Evolutionary conservation across 192 early-diverging fungal genomes (phyloP).

Genomic region (Coemansia sp.): DNA sequence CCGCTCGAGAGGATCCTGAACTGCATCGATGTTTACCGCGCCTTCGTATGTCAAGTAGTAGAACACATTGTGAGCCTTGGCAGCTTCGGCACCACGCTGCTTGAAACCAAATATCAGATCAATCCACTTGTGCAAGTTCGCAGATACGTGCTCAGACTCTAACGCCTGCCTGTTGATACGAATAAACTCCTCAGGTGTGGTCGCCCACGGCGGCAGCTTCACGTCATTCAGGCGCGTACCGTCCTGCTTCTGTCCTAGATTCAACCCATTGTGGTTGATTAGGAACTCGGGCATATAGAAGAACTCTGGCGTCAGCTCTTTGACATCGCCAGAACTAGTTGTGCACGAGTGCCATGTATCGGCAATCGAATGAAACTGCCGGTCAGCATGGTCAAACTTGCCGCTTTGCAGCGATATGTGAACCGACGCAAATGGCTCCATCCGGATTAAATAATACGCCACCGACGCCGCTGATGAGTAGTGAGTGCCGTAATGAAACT

Average conservation of each 20-base stretch:
- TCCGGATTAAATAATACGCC: constrained; percentile 81
- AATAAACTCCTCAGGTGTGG: constrained; percentile 78
- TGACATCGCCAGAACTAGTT: constrained; percentile 79
- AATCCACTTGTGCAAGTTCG: constrained; percentile 89
- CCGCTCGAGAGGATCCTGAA: constrained; percentile 86
- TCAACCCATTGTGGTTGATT: constrained; percentile 67
- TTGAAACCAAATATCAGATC: constrained; percentile 97
- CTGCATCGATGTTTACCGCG: constrained; percentile 87
- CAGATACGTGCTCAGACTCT: constrained; percentile 85
- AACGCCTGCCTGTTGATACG: constrained; percentile 73
- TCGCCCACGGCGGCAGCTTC: constrained; percentile 83
- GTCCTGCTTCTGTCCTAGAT: constrained; percentile 62
- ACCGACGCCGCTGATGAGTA: constrained; percentile 93
- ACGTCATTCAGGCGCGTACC: constrained; percentile 66
- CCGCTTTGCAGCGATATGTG: constrained; percentile 61
- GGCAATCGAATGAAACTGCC: constrained; percentile 74
- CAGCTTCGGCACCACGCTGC: constrained; percentile 83
- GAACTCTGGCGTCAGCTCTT: constrained; percentile 95
- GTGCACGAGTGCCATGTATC: constrained; percentile 75
- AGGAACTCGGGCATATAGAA: constrained; percentile 94
- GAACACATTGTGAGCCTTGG: constrained; percentile 89
- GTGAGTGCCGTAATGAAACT: constrained; percentile 95
- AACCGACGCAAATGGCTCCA: constrained; percentile 83
- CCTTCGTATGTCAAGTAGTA: constrained; percentile 97
- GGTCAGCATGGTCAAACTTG: constrained; percentile 81